These are phyloP conservation scores for Dactylellina haptotyla DNA, from an alignment of 2,329 filamentous ascomycete genomes.

Conservation along the genomic window DNA sequence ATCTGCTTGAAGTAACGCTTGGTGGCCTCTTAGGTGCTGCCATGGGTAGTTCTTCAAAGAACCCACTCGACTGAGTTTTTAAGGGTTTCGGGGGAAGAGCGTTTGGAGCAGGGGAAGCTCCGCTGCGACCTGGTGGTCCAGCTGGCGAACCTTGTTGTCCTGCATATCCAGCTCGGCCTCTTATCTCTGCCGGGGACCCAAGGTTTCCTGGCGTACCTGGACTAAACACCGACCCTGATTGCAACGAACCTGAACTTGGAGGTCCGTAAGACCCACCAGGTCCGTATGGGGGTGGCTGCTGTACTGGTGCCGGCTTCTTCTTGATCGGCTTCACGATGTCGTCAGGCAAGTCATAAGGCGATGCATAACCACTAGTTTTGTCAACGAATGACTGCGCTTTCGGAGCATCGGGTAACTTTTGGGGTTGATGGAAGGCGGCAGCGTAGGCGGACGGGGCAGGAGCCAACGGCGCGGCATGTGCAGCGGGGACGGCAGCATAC, in stretches of 20 bases:
- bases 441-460: constrained; percentile 57
- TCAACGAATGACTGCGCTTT: constrained; percentile 86
- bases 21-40: constrained; percentile 28
- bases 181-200: constrained; percentile 39
- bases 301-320: constrained; percentile 69
- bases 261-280: constrained; percentile 15
- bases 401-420: constrained; percentile 63
- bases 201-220: constrained; percentile 30
- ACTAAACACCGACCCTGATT: constrained; percentile 32
- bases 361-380: constrained; percentile 92
- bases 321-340: constrained; percentile 77
- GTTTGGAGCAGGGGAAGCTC: constrained; percentile 13
- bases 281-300: constrained; percentile 48
- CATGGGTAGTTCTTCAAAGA: constrained; percentile 43
- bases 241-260: constrained; percentile 11
- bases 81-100: constrained; percentile 18
- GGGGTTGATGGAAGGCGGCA: constrained; percentile 58
- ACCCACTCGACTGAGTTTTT: constrained; percentile 25
- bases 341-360: constrained; percentile 93
- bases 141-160: constrained; percentile 21
- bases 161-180: constrained; percentile 32
- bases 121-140: constrained; percentile 13
- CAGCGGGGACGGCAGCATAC: constrained; percentile 56
- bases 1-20: constrained; percentile 32
- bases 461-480: constrained; percentile 56